These are phyloP conservation scores for Hepatocystis sp. DNA, from an alignment of 169 alveolate genomes.

Conservation along the genomic window DNA sequence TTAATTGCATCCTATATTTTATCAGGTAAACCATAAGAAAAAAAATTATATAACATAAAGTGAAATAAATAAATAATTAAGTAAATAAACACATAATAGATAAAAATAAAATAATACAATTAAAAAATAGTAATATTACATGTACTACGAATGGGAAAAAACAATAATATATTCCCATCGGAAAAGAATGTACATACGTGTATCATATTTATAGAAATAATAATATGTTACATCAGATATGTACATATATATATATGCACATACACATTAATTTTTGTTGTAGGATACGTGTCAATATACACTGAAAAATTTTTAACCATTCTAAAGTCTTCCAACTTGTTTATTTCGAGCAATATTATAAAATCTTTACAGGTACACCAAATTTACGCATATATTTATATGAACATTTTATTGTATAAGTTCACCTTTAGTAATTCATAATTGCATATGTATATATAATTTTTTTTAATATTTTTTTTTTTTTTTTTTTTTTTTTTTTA, in stretches of 20 bases:
- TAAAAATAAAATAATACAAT: too few species aligned
- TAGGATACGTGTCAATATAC: constrained; percentile 60
- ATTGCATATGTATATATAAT: background rate
- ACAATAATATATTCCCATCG: too few species aligned
- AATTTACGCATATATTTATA: background rate
- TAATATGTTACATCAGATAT: too few species aligned
- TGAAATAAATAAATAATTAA: too few species aligned
- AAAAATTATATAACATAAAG: too few species aligned
- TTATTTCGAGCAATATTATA: constrained; percentile 14
- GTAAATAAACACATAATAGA: too few species aligned
- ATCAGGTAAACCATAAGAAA: constrained; percentile 15
- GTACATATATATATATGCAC: background rate
- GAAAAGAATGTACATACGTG: too few species aligned
- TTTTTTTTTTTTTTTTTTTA: background rate
- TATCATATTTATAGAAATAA: too few species aligned
- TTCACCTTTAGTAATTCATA: too few species aligned
- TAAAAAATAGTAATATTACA: too few species aligned
- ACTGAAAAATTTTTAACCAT: constrained; percentile 22
- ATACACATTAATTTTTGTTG: constrained; percentile 7
- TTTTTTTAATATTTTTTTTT: background rate
- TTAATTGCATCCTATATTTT: constrained; percentile 59
- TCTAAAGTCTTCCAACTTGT: background rate
- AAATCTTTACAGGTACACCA: constrained; percentile 73
- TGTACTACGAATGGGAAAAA: too few species aligned
- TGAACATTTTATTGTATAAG: too few species aligned